Evolutionary conservation across 2,329 filamentous ascomycete species (phyloP), one percentile per base, ranked within the genome.

Genomic region (Aureobasidium sp.): DNA sequence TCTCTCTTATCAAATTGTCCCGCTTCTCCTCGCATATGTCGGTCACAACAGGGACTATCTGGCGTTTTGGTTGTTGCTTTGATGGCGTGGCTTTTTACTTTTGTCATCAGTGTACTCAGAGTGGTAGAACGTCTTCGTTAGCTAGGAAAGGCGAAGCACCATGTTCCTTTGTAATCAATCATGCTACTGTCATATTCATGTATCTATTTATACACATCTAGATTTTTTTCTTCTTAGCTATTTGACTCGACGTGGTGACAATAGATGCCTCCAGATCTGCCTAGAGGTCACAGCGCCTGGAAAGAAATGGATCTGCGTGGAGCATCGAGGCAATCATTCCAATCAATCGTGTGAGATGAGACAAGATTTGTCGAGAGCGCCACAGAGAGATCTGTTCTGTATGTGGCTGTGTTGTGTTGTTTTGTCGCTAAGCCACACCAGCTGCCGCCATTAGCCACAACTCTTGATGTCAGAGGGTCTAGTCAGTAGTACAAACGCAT

Each of bases 71-170:
- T 96, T 57, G 81, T 96, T 63, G 90, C 90, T 10, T 80, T 97
- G 63, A 80, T 95, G 64, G 87, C 90, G n/a, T 97, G 93, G 93
- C 83, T 93, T 64, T 82, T 88, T 73, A 97, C 91, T 26, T 96
- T 97, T 76, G 85, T 88, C 55, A 87, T 97, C 63, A 96, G 91
- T 75, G 72, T 74, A 10, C 65, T 75, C 51, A 68, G 73, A 59
- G 73, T 75, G 9, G 72, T 75, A 46, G 73, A 75, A 64, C 73
- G 73, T 65, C 66, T 74, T 47, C 57, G 56, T 39, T 63, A 63
- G 62, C 24, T 34, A 32, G 27, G 41, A 34, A 48, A 24, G 44
- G 8, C 29, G 24, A 29, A 53, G 10, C 48, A 59, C 2, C 43
- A 46, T 59, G 32, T 59, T 59, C 50, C 32, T 53, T 55, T 62